Base-by-base conservation (phyloP, 805 yeast species). In the Kazachstania kunashirensis region DNA sequence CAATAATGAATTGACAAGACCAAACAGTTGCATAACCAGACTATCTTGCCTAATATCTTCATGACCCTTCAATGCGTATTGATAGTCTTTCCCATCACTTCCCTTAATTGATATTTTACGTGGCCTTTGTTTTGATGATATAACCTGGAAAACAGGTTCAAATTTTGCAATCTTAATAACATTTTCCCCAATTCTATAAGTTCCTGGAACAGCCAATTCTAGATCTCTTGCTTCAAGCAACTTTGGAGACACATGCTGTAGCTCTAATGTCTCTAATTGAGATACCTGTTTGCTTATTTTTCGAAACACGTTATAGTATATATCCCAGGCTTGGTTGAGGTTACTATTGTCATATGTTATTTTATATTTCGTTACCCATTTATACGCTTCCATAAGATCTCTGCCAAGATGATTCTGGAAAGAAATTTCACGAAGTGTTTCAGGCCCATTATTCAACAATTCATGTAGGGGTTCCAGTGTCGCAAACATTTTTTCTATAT, bases 41-140 rank as follows among this genome's bases (percentile, higher is more conserved):
- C 85, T 84, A 63, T 92, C 99, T 57, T 92, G 99, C 53, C 99
- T 75, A 37, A 92, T 84, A 67, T 92, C 99, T 63, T 92, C 99
- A 54, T 92, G 97, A 1, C 97, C 98, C 61, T 92, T 92, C 52
- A 92, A 67, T 2, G 70, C 63, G 59, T 76, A 94, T 49, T 74
- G 82, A 55, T 94, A 86, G 27, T 80, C 84, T 51, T 82, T 84
- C 41, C 98, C 98, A 59, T 92, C 96, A 49, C 84, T 81, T 9
- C 97, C 98, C 43, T 70, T 68, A 33, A 85, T 73, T 12, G 78
- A 72, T 41, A 85, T 59, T 49, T 83, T 77, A 53, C 99, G 75
- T 6, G 99, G 99, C 50, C 97, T 75, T 61, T 94, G 99, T 54
- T 92, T 92, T 1, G 97, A 88, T 0, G 95, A 77, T 40, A 92